Percentiles rank a stretch among this genome's conserved stretches.
These are phyloP conservation scores for Wickerhamia fluorescens DNA, from an alignment of 805 yeast genomes.

Conservation along the genomic window DNA sequence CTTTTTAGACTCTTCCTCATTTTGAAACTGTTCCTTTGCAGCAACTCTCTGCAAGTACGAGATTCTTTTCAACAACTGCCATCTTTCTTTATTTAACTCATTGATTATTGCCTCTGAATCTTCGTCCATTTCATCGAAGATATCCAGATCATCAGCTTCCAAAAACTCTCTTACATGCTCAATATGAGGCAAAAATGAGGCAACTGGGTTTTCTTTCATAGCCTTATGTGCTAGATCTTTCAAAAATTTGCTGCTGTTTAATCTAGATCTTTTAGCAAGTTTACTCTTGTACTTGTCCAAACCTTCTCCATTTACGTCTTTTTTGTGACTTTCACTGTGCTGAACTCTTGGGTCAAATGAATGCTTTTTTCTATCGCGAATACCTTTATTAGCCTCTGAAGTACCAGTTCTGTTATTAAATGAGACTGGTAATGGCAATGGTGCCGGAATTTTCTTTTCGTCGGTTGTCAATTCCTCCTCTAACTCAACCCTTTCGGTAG, in stretches of 20 bases:
- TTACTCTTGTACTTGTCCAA: slow-evolving; percentile 51
- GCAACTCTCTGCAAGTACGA: slow-evolving; percentile 64
- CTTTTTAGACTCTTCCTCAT: slow-evolving; percentile 32
- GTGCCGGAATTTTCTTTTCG: slow-evolving; percentile 18
- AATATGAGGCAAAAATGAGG: slow-evolving; percentile 45
- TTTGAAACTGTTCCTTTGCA: slow-evolving; percentile 38
- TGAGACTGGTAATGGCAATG: slow-evolving; percentile 42
- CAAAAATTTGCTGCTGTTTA: slow-evolving; percentile 49
- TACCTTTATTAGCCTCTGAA: slow-evolving; percentile 68
- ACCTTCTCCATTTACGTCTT: slow-evolving; percentile 76
- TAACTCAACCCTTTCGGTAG: slow-evolving; percentile 7
- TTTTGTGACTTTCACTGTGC: slow-evolving; percentile 53
- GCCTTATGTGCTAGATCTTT: slow-evolving; percentile 48
- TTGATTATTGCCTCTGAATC: slow-evolving; percentile 33
- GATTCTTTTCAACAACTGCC: slow-evolving; percentile 65
- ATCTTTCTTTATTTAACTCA: slow-evolving; percentile 48
- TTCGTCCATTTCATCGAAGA: slow-evolving; percentile 28
- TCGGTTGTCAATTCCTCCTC: slow-evolving; percentile 13
- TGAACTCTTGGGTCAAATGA: slow-evolving; percentile 80
- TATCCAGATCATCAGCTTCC: slow-evolving; percentile 34
- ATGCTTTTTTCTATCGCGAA: slow-evolving; percentile 73
- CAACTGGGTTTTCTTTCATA: slow-evolving; percentile 26
- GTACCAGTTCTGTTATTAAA: slow-evolving; percentile 84
- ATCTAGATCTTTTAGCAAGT: slow-evolving; percentile 41
- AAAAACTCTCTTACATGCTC: slow-evolving; percentile 54